Evolutionary conservation across 169 alveolate species (phyloP).

Genomic region (Cyclospora cayetanensis): DNA sequence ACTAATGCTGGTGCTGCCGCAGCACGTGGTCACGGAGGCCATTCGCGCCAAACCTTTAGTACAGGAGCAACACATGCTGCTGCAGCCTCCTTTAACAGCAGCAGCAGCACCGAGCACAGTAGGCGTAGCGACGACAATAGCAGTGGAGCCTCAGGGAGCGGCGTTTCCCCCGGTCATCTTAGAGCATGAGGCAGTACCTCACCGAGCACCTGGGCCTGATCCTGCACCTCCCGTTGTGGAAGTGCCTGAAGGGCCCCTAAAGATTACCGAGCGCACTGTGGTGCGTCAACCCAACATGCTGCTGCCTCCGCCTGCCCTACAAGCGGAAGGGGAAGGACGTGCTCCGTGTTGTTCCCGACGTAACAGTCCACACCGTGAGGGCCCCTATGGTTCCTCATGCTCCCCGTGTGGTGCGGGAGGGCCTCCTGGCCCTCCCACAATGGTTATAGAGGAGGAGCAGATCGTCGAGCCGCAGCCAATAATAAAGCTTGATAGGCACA

Average conservation of each 20-base stretch:
- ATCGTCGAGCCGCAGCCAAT: neutral
- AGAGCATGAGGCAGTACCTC: no score
- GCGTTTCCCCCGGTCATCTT: no score
- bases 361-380: neutral
- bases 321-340: no score
- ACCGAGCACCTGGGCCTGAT: no score
- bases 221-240: neutral
- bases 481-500: neutral
- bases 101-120: neutral
- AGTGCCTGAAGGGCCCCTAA: no score
- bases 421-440: neutral
- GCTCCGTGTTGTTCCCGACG: neutral
- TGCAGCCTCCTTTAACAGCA: neutral
- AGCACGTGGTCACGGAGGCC: neutral
- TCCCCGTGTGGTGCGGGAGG: no score
- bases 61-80: neutral
- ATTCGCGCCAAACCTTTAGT: neutral
- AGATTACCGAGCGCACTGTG: no score
- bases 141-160: no score
- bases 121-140: neutral
- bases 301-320: no score
- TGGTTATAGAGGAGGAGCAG: neutral
- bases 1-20: neutral
- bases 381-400: neutral
- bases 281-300: no score